Conservation (phyloP, 1,139 yeast genomes). For the Saccharomycopsis hybrid region DNA sequence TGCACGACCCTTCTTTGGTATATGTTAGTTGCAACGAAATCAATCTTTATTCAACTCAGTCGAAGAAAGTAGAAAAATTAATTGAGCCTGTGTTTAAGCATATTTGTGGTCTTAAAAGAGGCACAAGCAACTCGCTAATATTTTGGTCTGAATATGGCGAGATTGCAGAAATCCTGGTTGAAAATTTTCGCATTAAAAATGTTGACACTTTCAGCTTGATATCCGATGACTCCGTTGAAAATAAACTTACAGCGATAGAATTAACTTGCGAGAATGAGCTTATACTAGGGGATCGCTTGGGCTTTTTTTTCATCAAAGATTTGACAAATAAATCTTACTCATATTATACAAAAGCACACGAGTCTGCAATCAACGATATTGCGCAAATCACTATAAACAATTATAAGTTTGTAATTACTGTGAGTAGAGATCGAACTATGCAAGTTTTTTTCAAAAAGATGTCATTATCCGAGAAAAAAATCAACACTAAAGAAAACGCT, state of each 20-base stretch:
- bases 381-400: conserved; percentile 28
- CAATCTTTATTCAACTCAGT: background rate
- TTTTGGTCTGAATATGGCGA: conserved; percentile 39
- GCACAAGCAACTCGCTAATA: conserved; percentile 26
- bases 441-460: conserved; percentile 38
- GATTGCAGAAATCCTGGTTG: conserved; percentile 28
- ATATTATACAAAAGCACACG: conserved; percentile 39
- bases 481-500: conserved; percentile 13
- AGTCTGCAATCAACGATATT: conserved; percentile 44
- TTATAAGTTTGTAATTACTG: conserved; percentile 34
- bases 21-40: conserved; percentile 2
- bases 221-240: conserved; percentile 27
- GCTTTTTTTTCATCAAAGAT: conserved; percentile 29
- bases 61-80: conserved; percentile 21
- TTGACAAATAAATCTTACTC: conserved; percentile 5
- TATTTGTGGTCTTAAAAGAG: conserved; percentile 34
- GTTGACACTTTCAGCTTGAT: conserved; percentile 16
- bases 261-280: conserved; percentile 26
- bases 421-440: conserved; percentile 57
- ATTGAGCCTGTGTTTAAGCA: conserved; percentile 34
- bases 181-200: conserved; percentile 22
- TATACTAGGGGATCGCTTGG: conserved; percentile 43
- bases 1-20: background rate
- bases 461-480: no score
- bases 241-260: conserved; percentile 28